Evolutionary conservation across 169 alveolate species (phyloP), one percentile per base, ranked within the genome.

Genomic region (Plasmodium knowlesi): DNA sequence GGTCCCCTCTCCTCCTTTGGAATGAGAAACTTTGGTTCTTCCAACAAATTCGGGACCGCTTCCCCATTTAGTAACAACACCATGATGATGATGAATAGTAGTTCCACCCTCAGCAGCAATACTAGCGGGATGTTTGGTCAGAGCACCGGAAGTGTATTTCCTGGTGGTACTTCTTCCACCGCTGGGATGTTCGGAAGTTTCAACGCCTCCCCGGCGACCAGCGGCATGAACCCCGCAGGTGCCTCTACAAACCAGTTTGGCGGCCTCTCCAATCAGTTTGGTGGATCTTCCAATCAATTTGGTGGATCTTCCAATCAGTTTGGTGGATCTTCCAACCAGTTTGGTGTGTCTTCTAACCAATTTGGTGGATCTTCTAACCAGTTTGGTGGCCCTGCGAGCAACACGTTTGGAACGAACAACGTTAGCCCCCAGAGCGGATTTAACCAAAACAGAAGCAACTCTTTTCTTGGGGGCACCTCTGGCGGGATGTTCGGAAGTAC

Each of bases 361-460:
- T 61, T 61, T 19, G 74, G 74, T 5, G 19, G 0, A 12, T 12
- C 32, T 2, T n/a, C 14, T 10, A 14, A 57, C 12, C 73, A 57
- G n/a, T n/a, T n/a, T n/a, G n/a, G n/a, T n/a, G n/a, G n/a, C n/a
- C n/a, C n/a, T n/a, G 9, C 91, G 28, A 83, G 39, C 28, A 83
- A 34, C 81, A 34, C 37, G 43, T 83, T 83, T 61, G 54, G 34
- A 2, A 3, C n/a, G 34, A 81, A 22, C 67, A 25, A 1, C 22
- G 0, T 12, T 76, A 41, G 34, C 28, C 19, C 39, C 2, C 32
- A 9, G 32, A n/a, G 32, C 61, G 37, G 32, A 50, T 50, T 46
- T 43, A 81, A 83, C 32, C 82, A 34, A 83, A 83, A 46, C 73
- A 83, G 73, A 57, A 37, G 72, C 28, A 83, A 61, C 80, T 16